A percentile compares a stretch with the other conserved stretches of the same genome.
These are phyloP conservation scores for Candida silvatica DNA, from an alignment of 805 yeast genomes.

Conservation along the genomic window DNA sequence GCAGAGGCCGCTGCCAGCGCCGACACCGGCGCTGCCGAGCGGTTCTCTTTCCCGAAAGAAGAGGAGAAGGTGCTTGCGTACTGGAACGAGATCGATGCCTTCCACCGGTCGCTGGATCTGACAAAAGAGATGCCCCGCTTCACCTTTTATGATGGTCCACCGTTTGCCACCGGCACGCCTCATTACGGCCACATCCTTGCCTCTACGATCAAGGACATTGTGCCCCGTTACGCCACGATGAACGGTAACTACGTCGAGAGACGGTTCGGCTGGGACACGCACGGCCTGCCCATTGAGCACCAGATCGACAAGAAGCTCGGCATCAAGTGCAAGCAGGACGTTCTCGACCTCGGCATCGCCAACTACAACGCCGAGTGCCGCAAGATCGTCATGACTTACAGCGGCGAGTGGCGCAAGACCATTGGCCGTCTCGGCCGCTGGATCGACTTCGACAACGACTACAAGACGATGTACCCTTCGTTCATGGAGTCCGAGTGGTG, in stretches of 20 bases:
- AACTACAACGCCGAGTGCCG: constrained; percentile 94
- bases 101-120: constrained; percentile 74
- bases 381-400: constrained; percentile 94
- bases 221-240: constrained; percentile 97
- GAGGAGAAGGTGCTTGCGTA: constrained; percentile 73
- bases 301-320: constrained; percentile 97
- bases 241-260: constrained; percentile 94
- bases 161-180: constrained; percentile 99
- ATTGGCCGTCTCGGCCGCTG: constrained; percentile 96
- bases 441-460: constrained; percentile 98
- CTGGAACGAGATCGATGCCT: constrained; percentile 95
- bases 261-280: constrained; percentile 99
- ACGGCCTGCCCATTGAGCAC: constrained; percentile 97
- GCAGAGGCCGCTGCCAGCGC: neutral
- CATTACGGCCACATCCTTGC: constrained; percentile 98
- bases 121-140: constrained; percentile 82
- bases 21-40: too few relatives aligned
- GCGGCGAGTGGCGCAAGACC: constrained; percentile 89
- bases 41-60: constrained; percentile 76
- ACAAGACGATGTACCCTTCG: constrained; percentile 89
- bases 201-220: constrained; percentile 94
- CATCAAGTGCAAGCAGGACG: constrained; percentile 90
- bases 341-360: constrained; percentile 86
- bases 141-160: constrained; percentile 97
- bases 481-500: constrained; percentile 99